Evolutionary conservation across 331 rosid genomes (phyloP).

Genomic region (Erythrophleum ivorense): DNA sequence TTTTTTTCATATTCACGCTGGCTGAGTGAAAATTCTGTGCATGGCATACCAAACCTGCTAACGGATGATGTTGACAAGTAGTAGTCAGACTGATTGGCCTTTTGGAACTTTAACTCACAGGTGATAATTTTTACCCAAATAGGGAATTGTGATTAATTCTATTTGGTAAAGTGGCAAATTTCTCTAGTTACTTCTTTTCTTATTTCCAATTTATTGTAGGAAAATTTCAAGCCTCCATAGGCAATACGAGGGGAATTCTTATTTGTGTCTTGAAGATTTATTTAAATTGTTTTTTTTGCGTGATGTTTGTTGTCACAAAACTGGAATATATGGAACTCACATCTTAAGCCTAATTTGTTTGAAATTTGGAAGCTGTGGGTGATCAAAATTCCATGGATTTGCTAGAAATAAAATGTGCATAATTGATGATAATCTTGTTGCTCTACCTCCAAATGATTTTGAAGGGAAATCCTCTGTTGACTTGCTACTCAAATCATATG

Average conservation of each 20-base stretch:
- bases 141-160: conserved; percentile 21
- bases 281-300: conserved; percentile 9
- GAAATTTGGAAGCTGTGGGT: conserved; percentile 88
- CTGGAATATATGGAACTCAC: conserved; percentile 15
- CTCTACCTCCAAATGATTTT: conserved; percentile 58
- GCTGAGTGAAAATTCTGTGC: no score
- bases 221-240: conserved; percentile 71
- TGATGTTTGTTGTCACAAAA: conserved; percentile 7
- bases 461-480: conserved; percentile 67
- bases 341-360: conserved; percentile 33
- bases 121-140: conserved; percentile 3
- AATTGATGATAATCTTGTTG: conserved; percentile 73
- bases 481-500: conserved; percentile 75
- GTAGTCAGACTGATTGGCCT: no score
- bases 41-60: no score
- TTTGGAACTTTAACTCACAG: not conserved
- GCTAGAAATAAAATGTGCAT: conserved; percentile 85
- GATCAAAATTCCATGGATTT: conserved; percentile 83
- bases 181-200: conserved; percentile 24
- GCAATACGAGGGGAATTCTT: conserved; percentile 88
- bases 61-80: no score
- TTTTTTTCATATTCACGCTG: conserved; percentile 18
- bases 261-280: conserved; percentile 87
- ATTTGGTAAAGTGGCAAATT: conserved; percentile 26
- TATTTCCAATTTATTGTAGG: conserved; percentile 47